Evolutionary conservation across 768 basidiomycete species (phyloP), one percentile per base, ranked within the genome.

Genomic region (Podaxis sp.): DNA sequence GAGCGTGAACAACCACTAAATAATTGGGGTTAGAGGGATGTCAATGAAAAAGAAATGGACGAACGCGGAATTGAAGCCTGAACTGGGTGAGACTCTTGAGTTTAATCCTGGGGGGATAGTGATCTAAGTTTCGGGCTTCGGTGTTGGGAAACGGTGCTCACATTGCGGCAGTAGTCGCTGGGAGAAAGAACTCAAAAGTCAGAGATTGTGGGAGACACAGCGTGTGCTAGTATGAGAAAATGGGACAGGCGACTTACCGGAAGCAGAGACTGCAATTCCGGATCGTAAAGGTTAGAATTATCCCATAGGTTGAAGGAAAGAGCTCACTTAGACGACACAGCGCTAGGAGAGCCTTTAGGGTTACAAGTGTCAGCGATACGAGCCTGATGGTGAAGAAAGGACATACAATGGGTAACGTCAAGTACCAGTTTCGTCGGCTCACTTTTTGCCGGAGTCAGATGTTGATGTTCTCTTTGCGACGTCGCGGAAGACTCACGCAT

Each of bases 1-100:
- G 13, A 79, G 73, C 5, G 82, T 84, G 62, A 83, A 82, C 23
- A 82, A 67, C 82, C 82, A 84, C 82, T 84, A 57, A 40, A 57
- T 14, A 38, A 28, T 14, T 50, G 11, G 47, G 38, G n/a, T 38
- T 27, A 56, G 21, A 21, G 40, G 32, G 11, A 37, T 37, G 54
- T 50, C n/a, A 16, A n/a, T 48, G 13, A n/a, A 28, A 5, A 23
- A 21, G 50, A 16, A 58, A 50, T 52, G 47, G 56, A 44, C 61
- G 35, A 14, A 35, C 48, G n/a, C 63, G 56, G 57, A 70, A 71
- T 5, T 28, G 23, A n/a, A 74, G 52, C 70, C 74, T 74, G 44
- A 48, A 61, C 36, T 32, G n/a, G 3, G 10, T 7, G 25, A 59
- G 48, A n/a, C 5, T 50, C 5, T 38, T 23, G 37, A 50, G n/a